Evolutionary conservation across 1,284 basidiomycete species (phyloP), one percentile per base, ranked within the genome.

Genomic region (Gomphus sp.): DNA sequence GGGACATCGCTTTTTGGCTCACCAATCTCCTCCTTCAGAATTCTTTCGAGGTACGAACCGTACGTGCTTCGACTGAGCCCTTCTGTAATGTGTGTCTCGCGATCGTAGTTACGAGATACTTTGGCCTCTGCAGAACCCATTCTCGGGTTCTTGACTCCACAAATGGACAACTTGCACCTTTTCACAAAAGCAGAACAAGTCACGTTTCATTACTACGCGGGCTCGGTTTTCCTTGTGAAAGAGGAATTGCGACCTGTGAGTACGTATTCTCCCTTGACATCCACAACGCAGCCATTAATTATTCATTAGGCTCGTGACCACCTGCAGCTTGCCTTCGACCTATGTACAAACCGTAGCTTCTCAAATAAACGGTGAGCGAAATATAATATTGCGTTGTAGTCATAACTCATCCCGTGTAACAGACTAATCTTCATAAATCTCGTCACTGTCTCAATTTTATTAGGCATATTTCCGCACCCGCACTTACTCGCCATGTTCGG

Each of bases 401-500:
- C 22, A 36, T 25, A n/a, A 18, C 10, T 39, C 39, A 33, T 41
- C 44, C 45, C 33, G 49, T 41, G 25, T 16, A 2, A 18, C 63
- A 74, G 73, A 50, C 65, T 71, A 1, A 74, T 76, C n/a, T 66
- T 75, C 9, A 70, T 74, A 56, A 68, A 70, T 22, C 65, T 74
- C 7, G 65, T 73, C 10, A 69, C 73, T 6, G 68, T 71, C 44
- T 71, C 72, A 22, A 66, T 75, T 22, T 65, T 74, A 2, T 62
- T 72, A 8, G 74, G 74, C 0, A 58, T 52, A 18, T 62, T 74
- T 6, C 74, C 73, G 11, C 56, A 59, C 3, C 51, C 41, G 0
- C 53, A 55, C 0, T 36, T 71, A 3, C 62, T 76, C 14, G 52
- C 66, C 28, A 53, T 64, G 36, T 76, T 73, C 61, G 60, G 68